Evolutionary conservation across 192 early-diverging fungal species (phyloP).

Genomic region (Coemansia sp.): DNA sequence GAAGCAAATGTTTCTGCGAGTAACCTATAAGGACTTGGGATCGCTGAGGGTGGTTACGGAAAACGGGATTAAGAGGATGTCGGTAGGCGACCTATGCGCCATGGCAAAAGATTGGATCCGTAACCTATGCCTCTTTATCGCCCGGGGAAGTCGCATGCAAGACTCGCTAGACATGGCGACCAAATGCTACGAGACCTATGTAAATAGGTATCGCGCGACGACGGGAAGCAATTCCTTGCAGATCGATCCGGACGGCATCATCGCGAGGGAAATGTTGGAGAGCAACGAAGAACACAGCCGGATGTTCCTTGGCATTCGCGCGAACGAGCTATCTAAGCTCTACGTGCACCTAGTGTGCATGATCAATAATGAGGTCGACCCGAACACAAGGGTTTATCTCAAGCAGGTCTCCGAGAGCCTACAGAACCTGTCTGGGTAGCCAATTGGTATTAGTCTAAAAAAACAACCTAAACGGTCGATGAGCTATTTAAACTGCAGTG

Average conservation of each 20-base stretch:
- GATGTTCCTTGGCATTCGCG: constrained; percentile 35
- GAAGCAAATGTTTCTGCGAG: constrained; percentile 5
- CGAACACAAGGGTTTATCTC: constrained; percentile 8
- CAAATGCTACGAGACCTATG: constrained; percentile 13
- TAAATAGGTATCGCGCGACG: constrained; percentile 7
- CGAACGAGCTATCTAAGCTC: constrained; percentile 24
- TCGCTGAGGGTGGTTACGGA: constrained; percentile 13
- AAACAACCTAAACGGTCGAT: too few species aligned
- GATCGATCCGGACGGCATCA: constrained; percentile 5
- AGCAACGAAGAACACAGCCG: background rate
- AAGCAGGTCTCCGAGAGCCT: constrained; percentile 22
- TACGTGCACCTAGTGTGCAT: constrained; percentile 34
- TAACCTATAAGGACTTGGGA: constrained; percentile 8
- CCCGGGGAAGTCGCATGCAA: background rate
- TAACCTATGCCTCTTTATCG: constrained; percentile 7
- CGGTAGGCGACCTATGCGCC: background rate
- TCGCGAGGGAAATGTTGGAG: constrained; percentile 24
- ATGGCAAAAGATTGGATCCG: constrained; percentile 14
- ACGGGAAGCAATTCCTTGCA: background rate
- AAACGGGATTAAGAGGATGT: constrained; percentile 9
- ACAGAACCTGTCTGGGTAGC: background rate
- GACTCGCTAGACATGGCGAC: constrained; percentile 20
- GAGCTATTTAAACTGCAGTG: too few species aligned
- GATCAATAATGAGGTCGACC: background rate
- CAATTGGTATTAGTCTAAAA: too few species aligned